These are phyloP conservation scores for Coniochaeta sp. DNA, from an alignment of 2,329 filamentous ascomycete species.

Conservation along the genomic window DNA sequence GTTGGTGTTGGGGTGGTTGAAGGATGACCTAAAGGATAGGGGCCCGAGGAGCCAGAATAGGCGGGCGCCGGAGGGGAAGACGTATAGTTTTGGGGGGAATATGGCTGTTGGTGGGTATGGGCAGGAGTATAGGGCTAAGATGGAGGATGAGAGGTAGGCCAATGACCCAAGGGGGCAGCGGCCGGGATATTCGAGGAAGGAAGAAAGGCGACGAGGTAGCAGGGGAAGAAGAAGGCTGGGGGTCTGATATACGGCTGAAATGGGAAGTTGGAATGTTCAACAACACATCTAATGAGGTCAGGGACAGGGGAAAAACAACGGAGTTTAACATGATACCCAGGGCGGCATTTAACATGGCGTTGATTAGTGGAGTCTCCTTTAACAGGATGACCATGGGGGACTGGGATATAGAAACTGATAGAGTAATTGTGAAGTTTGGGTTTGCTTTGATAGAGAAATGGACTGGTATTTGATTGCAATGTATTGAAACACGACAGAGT, in stretches of 20 bases:
- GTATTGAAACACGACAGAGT: constrained; percentile 59
- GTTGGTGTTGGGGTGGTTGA: constrained; percentile 81
- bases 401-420: no score
- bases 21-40: constrained; percentile 68
- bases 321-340: constrained; percentile 19
- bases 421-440: no score
- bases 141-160: not conserved
- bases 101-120: constrained; percentile 44
- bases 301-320: not conserved
- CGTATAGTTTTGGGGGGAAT: constrained; percentile 46
- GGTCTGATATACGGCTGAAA: not conserved
- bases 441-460: no score
- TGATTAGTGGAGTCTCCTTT: not conserved
- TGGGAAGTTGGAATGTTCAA: constrained; percentile 1
- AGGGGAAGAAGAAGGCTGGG: not conserved
- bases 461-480: no score
- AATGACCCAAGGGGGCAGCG: constrained; percentile 15
- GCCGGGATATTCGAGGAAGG: no score
- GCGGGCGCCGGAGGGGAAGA: constrained; percentile 55
- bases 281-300: not conserved
- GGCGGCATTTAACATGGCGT: constrained; percentile 21
- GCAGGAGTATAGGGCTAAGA: constrained; percentile 37
- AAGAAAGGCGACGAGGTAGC: not conserved
- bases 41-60: constrained; percentile 63
- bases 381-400: not conserved